These are phyloP conservation scores for Paecilomyces formosus DNA, from an alignment of 2,329 filamentous ascomycete genomes.

Conservation along the genomic window DNA sequence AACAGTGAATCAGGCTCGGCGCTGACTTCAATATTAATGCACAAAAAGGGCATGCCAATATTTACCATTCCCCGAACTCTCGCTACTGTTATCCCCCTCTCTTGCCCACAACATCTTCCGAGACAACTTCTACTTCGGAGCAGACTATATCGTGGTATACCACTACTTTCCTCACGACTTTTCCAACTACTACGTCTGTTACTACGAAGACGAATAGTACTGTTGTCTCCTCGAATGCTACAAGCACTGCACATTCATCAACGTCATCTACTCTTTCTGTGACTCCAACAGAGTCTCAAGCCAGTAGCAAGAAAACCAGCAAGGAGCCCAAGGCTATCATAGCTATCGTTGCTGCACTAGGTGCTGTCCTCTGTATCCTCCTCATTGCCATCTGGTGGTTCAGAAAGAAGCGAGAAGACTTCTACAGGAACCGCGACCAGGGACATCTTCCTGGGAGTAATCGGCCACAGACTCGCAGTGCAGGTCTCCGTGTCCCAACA, in stretches of 20 bases:
- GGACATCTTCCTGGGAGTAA: not conserved
- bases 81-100: not conserved
- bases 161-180: not conserved
- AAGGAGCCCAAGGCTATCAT: not conserved
- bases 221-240: not conserved
- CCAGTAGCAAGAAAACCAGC: not conserved
- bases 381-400: not conserved
- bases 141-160: not conserved
- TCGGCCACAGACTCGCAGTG: not conserved
- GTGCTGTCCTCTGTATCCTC: not conserved
- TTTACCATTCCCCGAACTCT: not conserved
- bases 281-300: not conserved
- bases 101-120: not conserved
- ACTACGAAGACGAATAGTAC: not conserved
- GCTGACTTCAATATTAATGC: not conserved
- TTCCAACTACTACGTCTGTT: not conserved
- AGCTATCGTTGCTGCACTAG: not conserved
- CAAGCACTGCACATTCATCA: not conserved
- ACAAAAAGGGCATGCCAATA: not conserved
- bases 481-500: not conserved
- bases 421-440: not conserved
- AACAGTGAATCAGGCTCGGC: not conserved
- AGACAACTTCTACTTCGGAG: not conserved
- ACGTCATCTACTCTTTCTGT: not conserved
- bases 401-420: not conserved